A percentile compares a stretch with the other conserved stretches of the same genome.
phyloP scores from a whole-genome alignment of 2,329 filamentous ascomycete species.

The Microcyclospora tardicrescens region DNA sequence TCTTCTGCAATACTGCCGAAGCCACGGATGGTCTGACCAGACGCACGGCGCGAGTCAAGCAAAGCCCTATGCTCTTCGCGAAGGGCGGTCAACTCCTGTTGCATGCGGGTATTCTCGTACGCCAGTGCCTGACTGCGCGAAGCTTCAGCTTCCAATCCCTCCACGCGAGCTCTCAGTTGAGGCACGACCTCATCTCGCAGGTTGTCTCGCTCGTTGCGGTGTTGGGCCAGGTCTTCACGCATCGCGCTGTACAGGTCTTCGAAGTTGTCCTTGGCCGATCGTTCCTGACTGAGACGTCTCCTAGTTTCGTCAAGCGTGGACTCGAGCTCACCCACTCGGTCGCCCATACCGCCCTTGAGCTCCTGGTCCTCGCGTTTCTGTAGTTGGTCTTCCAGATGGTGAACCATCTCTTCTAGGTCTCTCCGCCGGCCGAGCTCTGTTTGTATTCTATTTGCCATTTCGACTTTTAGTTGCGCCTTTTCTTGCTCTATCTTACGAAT shows the following conservation, averaged over 20 bases:
- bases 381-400: conserved; percentile 65
- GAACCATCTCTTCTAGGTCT: conserved; percentile 70
- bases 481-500: conserved; percentile 81
- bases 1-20: conserved; percentile 53
- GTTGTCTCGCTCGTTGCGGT: conserved; percentile 81
- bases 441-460: conserved; percentile 74
- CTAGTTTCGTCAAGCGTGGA: conserved; percentile 67
- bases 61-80: conserved; percentile 32
- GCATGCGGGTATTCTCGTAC: conserved; percentile 72
- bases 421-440: conserved; percentile 68
- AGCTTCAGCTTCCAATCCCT: conserved; percentile 64
- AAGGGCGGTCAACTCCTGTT: conserved; percentile 68
- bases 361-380: conserved; percentile 40
- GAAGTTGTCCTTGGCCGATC: conserved; percentile 79
- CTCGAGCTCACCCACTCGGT: conserved; percentile 65
- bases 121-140: conserved; percentile 58
- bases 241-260: conserved; percentile 81
- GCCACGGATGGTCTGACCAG: conserved; percentile 13
- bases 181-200: conserved; percentile 80
- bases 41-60: background rate
- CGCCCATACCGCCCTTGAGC: conserved; percentile 29
- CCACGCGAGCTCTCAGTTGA: conserved; percentile 59
- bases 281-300: conserved; percentile 71
- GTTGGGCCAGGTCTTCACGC: conserved; percentile 65
- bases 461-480: conserved; percentile 71